These are phyloP conservation scores for Dothistroma septosporum DNA, from an alignment of 2,329 filamentous ascomycete species.

Conservation along the genomic window DNA sequence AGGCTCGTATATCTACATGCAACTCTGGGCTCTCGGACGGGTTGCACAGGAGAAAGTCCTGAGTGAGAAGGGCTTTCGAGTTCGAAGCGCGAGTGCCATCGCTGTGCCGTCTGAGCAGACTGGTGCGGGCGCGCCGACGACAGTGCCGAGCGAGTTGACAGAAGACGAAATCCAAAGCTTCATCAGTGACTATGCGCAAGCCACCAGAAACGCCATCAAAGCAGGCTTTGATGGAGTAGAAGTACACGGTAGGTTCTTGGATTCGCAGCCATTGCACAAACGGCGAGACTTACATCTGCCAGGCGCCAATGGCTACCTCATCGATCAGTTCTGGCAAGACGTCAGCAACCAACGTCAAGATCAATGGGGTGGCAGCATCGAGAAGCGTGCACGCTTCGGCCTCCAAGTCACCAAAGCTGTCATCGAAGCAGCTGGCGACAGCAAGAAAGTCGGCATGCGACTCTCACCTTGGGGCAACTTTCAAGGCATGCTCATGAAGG, in stretches of 20 bases:
- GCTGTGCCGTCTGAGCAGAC: slow-evolving; percentile 31
- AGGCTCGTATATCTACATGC: slow-evolving; percentile 57
- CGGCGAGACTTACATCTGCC: background rate
- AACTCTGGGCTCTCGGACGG: slow-evolving; percentile 61
- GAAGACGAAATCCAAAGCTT: slow-evolving; percentile 25
- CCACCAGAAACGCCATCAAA: slow-evolving; percentile 41
- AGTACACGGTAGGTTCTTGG: slow-evolving; percentile 34
- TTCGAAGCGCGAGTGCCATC: slow-evolving; percentile 33
- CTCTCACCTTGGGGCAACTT: slow-evolving; percentile 57
- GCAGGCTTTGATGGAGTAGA: slow-evolving; percentile 60
- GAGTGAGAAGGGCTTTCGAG: slow-evolving; percentile 30
- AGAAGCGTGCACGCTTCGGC: slow-evolving; percentile 48
- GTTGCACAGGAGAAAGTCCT: slow-evolving; percentile 42
- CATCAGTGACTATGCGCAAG: slow-evolving; percentile 37
- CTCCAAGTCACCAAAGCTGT: slow-evolving; percentile 52
- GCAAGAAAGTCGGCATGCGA: slow-evolving; percentile 49
- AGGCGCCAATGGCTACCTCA: slow-evolving; percentile 49
- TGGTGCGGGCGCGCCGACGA: background rate
- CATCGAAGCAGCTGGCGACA: slow-evolving; percentile 46
- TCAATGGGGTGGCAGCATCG: slow-evolving; percentile 42
- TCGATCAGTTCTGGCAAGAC: slow-evolving; percentile 60
- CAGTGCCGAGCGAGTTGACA: slow-evolving; percentile 34
- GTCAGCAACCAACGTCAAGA: slow-evolving; percentile 51
- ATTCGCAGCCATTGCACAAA: background rate
- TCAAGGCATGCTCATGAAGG: slow-evolving; percentile 59